Percentiles rank a stretch among this genome's conserved stretches.
Conservation (phyloP, 2,329 filamentous ascomycete genomes). For the Thermothelomyces thermophilus region DNA sequence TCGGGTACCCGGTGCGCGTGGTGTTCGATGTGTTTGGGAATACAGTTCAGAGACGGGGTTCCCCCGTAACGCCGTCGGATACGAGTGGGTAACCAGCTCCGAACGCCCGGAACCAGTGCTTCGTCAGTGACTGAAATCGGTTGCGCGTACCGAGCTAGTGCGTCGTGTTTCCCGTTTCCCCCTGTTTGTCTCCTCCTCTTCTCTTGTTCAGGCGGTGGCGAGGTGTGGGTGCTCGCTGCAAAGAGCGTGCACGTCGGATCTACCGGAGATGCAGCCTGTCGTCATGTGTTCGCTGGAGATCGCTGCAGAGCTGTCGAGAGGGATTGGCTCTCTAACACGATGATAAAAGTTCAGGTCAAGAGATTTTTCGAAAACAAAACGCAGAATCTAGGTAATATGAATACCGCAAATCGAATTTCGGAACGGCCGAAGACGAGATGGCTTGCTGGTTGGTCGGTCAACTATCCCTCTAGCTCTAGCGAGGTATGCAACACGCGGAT, state of each 20-base stretch:
- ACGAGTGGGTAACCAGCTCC: slow-evolving; percentile 12
- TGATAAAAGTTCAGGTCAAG: not conserved
- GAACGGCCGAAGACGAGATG: not conserved
- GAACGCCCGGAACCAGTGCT: slow-evolving; percentile 19
- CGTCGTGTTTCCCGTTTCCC: not conserved
- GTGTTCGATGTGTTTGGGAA: not conserved
- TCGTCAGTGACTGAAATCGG: not conserved
- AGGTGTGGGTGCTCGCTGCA: not conserved
- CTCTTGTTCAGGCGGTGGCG: not conserved
- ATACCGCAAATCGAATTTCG: not conserved
- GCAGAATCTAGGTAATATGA: not conserved
- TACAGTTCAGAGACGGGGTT: not conserved
- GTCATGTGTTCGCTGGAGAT: not conserved
- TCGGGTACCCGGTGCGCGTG: not conserved
- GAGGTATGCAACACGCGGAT: too few species aligned
- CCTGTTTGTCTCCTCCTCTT: not conserved
- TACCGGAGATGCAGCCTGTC: slow-evolving; percentile 4
- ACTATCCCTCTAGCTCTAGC: not conserved
- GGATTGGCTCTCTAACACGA: slow-evolving; percentile 1
- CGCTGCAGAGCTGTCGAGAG: not conserved
- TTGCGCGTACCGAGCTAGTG: not conserved
- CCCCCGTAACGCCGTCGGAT: slow-evolving; percentile 4
- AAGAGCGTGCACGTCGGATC: not conserved
- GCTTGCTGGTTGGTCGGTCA: slow-evolving; percentile 3
- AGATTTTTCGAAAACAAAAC: not conserved